These are phyloP conservation scores for Lactarius tabidus DNA, from an alignment of 768 basidiomycete genomes.

Conservation along the genomic window DNA sequence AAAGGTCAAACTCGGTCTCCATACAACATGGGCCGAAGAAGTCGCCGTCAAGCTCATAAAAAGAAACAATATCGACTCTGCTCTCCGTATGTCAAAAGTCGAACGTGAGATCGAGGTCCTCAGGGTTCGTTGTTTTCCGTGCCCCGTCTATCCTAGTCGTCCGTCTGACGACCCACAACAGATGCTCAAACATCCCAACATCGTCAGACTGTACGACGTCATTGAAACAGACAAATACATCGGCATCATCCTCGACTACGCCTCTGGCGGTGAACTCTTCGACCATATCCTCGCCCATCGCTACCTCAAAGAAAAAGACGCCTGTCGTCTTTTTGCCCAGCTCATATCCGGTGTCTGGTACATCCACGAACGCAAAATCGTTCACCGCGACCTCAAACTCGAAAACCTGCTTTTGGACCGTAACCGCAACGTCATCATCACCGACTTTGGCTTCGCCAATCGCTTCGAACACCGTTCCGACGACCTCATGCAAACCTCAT, in stretches of 20 bases:
- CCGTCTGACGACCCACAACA: constrained; percentile 34
- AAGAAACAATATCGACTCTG: constrained; percentile 84
- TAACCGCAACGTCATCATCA: constrained; percentile 97
- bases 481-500: constrained; percentile 98
- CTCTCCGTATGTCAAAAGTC: constrained; percentile 88
- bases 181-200: constrained; percentile 96
- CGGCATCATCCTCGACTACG: constrained; percentile 98
- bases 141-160: constrained; percentile 4
- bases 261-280: constrained; percentile 96
- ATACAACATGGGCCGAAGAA: constrained; percentile 91
- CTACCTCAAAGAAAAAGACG: constrained; percentile 91
- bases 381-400: constrained; percentile 98
- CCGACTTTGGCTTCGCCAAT: constrained; percentile 99
- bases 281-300: constrained; percentile 98
- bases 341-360: constrained; percentile 99
- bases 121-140: constrained; percentile 54
- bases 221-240: constrained; percentile 99
- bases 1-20: constrained; percentile 97
- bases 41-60: constrained; percentile 98
- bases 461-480: constrained; percentile 88
- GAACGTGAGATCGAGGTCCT: constrained; percentile 97
- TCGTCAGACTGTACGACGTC: constrained; percentile 96
- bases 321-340: constrained; percentile 93
- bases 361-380: constrained; percentile 98
- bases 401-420: constrained; percentile 97